Evolutionary conservation across 306 rosid species (phyloP), one percentile per base, ranked within the genome.

Genomic region (Malus orientalis): DNA sequence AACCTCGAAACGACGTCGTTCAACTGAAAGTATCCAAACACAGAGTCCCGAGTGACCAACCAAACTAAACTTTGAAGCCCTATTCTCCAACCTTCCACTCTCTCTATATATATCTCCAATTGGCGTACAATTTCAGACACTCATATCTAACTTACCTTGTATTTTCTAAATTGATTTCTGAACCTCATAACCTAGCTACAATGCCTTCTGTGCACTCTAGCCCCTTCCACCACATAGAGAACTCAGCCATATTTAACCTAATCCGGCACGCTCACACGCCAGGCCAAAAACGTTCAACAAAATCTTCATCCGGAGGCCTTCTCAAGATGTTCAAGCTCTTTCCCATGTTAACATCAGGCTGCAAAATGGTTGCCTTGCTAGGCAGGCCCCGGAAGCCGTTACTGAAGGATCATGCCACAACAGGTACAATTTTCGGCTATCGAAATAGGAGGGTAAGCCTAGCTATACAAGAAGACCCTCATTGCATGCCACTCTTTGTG

Each of bases 381-480:
- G 98, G 99, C 44, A 80, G 93, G 49, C 96, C 96, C 1, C 73
- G 97, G 13, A 91, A 88, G 81, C 88, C 98, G 7, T 69, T 92
- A 76, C 83, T 95, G 2, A 95, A 95, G 66, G 99, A 95, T 84
- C 67, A 84, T 10, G 97, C 98, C 10, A 92, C 96, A 0, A 95
- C 97, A 0, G 99, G 93, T 1, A 95, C 99, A 2, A 89, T 95
- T 13, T 95, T 92, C 8, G 99, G 99, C 2, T 92, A 83, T 82
- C 81, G 97, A 0, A 95, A 90, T 76, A 97, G 99, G 22, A 89
- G 96, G 74, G 92, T 95, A 23, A 88, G 93, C 79, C 68, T 95
- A 0, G 97, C 99, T 0, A 93, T 95, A 49, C 99, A 95, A 61
- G 99, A 95, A 53, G 98, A 92, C 54, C 96, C 99, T 3, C 96